phyloP scores from a whole-genome alignment of 495 filamentous ascomycete species.

The Tricharina praecox region DNA sequence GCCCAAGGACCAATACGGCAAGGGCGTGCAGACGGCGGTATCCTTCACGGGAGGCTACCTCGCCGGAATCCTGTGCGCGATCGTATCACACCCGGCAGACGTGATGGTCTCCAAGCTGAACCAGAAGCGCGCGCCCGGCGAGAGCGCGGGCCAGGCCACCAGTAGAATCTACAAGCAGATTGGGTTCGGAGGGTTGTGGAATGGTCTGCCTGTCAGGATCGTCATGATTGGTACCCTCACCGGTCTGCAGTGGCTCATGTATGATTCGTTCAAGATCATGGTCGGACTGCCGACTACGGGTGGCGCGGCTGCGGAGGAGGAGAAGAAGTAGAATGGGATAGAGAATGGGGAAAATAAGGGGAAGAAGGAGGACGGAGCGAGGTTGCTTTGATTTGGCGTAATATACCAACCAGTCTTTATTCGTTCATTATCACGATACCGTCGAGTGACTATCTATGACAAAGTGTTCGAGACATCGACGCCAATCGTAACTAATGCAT shows the following conservation, averaged over 20 bases:
- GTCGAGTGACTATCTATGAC: too few relatives aligned
- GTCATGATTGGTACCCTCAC: slow-evolving; percentile 77
- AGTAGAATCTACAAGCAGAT: slow-evolving; percentile 77
- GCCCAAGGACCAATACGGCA: slow-evolving; percentile 67
- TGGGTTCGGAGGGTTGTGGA: slow-evolving; percentile 79
- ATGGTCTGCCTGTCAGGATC: slow-evolving; percentile 74
- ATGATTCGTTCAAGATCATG: slow-evolving; percentile 92
- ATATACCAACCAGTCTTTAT: too few relatives aligned
- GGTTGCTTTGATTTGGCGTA: too few relatives aligned
- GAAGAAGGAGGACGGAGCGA: too few relatives aligned
- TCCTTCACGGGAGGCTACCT: slow-evolving; percentile 77
- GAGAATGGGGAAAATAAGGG: too few relatives aligned
- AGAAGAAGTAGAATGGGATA: slow-evolving; percentile 27
- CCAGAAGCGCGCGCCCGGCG: slow-evolving; percentile 59
- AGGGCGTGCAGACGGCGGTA: slow-evolving; percentile 68
- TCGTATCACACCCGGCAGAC: slow-evolving; percentile 37
- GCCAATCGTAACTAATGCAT: too few relatives aligned
- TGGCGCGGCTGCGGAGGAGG: slow-evolving; percentile 30
- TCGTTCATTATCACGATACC: too few relatives aligned
- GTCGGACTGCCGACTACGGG: slow-evolving; percentile 58
- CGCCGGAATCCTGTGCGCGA: slow-evolving; percentile 84
- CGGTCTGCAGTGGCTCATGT: slow-evolving; percentile 81
- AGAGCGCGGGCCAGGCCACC: slow-evolving; percentile 64
- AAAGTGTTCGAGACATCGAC: too few relatives aligned
- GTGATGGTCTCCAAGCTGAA: slow-evolving; percentile 95